phyloP scores from a whole-genome alignment of 1,139 yeast genomes.

The Wickerhamiella pararugosa region DNA sequence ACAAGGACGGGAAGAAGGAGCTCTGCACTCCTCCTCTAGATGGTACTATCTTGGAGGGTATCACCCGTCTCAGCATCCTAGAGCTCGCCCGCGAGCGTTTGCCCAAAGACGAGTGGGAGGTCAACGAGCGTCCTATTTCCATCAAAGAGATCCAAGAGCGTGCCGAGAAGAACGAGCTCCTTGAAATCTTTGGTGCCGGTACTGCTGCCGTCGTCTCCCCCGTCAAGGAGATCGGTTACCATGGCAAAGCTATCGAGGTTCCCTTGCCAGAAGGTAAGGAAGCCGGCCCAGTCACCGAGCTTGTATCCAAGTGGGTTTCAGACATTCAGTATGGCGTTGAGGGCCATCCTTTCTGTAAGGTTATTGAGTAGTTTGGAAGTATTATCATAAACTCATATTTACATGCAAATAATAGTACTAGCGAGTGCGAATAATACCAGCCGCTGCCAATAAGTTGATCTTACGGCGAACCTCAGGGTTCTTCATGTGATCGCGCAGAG shows the following conservation, averaged over 20 bases:
- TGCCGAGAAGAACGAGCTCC: conserved; percentile 62
- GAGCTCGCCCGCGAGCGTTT: conserved; percentile 59
- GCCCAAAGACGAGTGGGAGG: conserved; percentile 56
- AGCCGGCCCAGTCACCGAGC: conserved; percentile 62
- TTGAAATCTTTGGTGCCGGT: conserved; percentile 95
- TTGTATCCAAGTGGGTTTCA: conserved; percentile 69
- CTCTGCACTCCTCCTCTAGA: conserved; percentile 92
- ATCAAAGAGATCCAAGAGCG: conserved; percentile 67
- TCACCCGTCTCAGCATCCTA: conserved; percentile 81
- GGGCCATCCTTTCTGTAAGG: conserved; percentile 30
- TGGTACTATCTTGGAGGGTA: conserved; percentile 94
- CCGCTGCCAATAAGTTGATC: conserved; percentile 82
- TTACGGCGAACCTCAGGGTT: conserved; percentile 86
- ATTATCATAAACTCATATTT: too few relatives aligned
- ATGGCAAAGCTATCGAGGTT: conserved; percentile 52
- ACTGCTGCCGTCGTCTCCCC: conserved; percentile 97
- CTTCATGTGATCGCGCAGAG: conserved; percentile 93
- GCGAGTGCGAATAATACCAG: conserved; percentile 93
- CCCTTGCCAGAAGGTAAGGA: conserved; percentile 69
- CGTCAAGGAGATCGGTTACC: conserved; percentile 72
- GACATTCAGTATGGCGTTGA: conserved; percentile 79
- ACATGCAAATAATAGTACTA: conserved; percentile 20
- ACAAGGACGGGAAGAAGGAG: conserved; percentile 64
- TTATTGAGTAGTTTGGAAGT: not conserved
- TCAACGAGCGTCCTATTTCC: conserved; percentile 70